Evolutionary conservation across 257 asterid genomes (phyloP).

Genomic region (Solanum bukasovii): DNA sequence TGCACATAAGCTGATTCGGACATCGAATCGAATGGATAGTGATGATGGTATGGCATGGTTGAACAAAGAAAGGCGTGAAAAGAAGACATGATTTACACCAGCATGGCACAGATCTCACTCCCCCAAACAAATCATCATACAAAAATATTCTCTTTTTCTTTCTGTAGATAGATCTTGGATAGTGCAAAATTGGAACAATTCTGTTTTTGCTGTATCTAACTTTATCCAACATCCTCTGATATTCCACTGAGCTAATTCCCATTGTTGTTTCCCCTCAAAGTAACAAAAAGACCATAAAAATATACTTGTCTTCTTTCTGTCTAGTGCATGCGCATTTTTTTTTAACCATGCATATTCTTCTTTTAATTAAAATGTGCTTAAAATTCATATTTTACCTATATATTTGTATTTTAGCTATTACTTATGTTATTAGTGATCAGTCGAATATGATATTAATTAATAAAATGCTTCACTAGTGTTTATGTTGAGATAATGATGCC

Average conservation of each 20-base stretch:
- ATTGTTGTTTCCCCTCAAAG: conserved; percentile 24
- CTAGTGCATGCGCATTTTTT: neutral
- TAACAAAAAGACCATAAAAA: conserved; percentile 14
- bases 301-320: neutral
- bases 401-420: neutral
- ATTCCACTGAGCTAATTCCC: neutral
- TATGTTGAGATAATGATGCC: neutral
- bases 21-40: neutral
- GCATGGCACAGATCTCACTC: neutral
- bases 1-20: fast-evolving
- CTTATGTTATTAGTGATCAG: neutral
- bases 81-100: neutral
- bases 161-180: neutral
- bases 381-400: neutral
- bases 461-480: fast-evolving
- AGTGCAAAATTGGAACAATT: neutral
- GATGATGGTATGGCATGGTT: neutral
- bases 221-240: conserved; percentile 4
- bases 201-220: neutral
- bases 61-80: neutral
- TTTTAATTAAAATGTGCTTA: neutral
- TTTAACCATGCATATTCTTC: neutral
- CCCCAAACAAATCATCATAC: neutral
- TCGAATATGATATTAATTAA: too few relatives aligned
- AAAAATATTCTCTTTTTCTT: neutral